These are phyloP conservation scores for Geranium brycei DNA, from an alignment of 345 rosid genomes.

Conservation along the genomic window DNA sequence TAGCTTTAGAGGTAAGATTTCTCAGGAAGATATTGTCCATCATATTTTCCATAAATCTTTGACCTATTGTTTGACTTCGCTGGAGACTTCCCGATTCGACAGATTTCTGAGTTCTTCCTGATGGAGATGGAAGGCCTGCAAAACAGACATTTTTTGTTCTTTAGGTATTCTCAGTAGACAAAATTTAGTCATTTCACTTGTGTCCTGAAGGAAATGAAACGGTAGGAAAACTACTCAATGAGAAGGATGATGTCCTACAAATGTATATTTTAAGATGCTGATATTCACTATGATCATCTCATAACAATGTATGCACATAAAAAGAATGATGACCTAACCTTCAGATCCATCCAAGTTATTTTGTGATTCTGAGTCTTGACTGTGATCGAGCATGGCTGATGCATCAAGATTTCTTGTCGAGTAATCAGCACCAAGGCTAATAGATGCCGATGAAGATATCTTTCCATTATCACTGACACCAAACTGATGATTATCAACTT, in stretches of 20 bases:
- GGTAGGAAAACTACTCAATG: not conserved
- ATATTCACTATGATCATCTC: not conserved
- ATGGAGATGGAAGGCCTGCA: constrained; percentile 73
- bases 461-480: constrained; percentile 8
- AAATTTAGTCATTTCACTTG: not conserved
- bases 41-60: constrained; percentile 63
- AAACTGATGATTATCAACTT: constrained; percentile 24
- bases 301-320: not conserved
- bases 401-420: constrained; percentile 15
- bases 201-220: too few relatives aligned
- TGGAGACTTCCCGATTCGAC: constrained; percentile 43
- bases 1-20: constrained; percentile 71
- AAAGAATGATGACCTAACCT: constrained; percentile 23
- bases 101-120: constrained; percentile 56
- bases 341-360: constrained; percentile 48
- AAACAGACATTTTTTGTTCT: not conserved
- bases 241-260: too few relatives aligned
- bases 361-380: constrained; percentile 24
- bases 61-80: constrained; percentile 75
- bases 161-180: too few relatives aligned
- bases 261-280: too few relatives aligned
- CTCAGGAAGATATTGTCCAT: constrained; percentile 82
- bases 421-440: constrained; percentile 10
- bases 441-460: too few relatives aligned
- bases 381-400: constrained; percentile 10